Evolutionary conservation across 257 asterid genomes (phyloP), one percentile per base, ranked within the genome.

Genomic region (Solanum chilense): DNA sequence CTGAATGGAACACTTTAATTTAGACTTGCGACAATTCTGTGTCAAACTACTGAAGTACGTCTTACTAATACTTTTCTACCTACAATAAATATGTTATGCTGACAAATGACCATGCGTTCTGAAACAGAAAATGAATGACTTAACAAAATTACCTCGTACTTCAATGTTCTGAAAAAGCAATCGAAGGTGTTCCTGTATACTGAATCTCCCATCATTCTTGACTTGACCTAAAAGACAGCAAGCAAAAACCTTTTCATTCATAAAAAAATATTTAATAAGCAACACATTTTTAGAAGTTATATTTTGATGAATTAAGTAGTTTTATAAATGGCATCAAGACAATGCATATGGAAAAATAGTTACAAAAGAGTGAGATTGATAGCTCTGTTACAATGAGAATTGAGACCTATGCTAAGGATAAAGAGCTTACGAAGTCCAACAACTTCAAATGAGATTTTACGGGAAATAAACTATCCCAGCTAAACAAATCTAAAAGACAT

Each of bases 141-240:
- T 20, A 9, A 74, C 89, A 62, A 56, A 39, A 71, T 42, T 90
- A 95, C 99, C 99, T 96, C 99, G 60, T 68, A 88, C 87, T 92
- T 93, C 81, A 96, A 90, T 42, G 98, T 96, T 92, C 92, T 93
- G 89, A 92, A 88, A 92, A 95, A 93, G 89, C 99, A 96, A 88
- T 96, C 99, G 75, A 94, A 73, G 66, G 97, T 91, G 92, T 91
- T 90, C 91, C 88, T 95, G 94, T 96, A 95, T 84, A 88, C 86
- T 52, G 98, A 89, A 86, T 95, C 98, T 64, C 99, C 99, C 99
- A 96, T 96, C 99, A 95, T 94, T 93, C 99, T 93, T 88, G 99
- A 96, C 89, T 96, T 96, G 75, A 96, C 94, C 99, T 96, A 90
- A 87, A 90, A 88, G 33, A 88, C 74, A 85, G 88, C 86, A 89